Conservation (phyloP, 495 filamentous ascomycete genomes). For the Apiosordaria backusii region DNA sequence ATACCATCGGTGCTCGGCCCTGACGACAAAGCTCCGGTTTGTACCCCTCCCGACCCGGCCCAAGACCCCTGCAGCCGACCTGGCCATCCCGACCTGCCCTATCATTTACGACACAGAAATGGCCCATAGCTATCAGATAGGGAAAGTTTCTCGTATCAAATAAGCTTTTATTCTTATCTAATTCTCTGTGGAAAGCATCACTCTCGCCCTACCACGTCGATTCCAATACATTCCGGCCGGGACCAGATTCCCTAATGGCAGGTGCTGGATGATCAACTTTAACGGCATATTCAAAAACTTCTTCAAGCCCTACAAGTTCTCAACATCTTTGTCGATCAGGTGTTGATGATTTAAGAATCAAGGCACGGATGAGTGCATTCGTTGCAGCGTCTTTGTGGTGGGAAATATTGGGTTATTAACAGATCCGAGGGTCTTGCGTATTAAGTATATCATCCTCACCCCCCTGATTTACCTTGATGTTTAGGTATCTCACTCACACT, state of each 20-base stretch:
- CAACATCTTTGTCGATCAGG: too few species aligned
- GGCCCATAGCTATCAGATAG: background rate
- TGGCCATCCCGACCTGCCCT: background rate
- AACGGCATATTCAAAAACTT: too few species aligned
- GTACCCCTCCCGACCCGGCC: background rate
- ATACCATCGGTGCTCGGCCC: background rate
- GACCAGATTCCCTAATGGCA: too few species aligned
- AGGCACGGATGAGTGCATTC: background rate
- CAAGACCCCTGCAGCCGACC: background rate
- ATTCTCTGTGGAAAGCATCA: background rate
- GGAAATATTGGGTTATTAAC: background rate
- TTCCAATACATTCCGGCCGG: too few species aligned
- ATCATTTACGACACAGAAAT: background rate
- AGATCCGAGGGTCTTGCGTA: background rate
- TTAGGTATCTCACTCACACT: background rate
- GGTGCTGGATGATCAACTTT: too few species aligned
- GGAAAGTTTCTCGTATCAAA: background rate
- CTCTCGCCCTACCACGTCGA: background rate
- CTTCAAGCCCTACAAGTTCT: too few species aligned
- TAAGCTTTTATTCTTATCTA: background rate
- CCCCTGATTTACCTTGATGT: background rate
- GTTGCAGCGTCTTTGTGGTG: background rate
- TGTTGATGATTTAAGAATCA: too few species aligned
- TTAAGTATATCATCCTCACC: background rate
- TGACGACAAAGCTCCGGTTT: too few species aligned